A percentile compares a stretch with the other conserved stretches of the same genome.
phyloP scores from a whole-genome alignment of 176 grass and related monocot species.

The Carex scoparia region DNA sequence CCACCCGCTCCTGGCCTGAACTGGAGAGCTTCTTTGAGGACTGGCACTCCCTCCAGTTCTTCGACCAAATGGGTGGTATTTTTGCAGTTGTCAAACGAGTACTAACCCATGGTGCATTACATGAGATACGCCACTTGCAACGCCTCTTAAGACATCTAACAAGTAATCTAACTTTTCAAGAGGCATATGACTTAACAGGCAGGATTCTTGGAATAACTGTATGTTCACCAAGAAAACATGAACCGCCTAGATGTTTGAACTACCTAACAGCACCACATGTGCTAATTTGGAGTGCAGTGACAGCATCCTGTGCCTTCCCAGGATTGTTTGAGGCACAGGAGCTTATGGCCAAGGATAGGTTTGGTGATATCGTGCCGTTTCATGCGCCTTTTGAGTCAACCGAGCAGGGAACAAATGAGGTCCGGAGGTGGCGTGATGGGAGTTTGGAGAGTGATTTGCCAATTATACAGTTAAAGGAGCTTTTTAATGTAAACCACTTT shows the following conservation, averaged over 20 bases:
- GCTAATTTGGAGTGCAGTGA: constrained; percentile 92
- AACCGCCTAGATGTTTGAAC: constrained; percentile 80
- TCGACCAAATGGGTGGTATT: constrained; percentile 85
- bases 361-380: constrained; percentile 83
- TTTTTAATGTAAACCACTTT: constrained; percentile 94
- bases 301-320: constrained; percentile 90
- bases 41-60: constrained; percentile 88
- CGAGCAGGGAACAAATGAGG: constrained; percentile 34
- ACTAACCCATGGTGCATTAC: constrained; percentile 72
- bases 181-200: constrained; percentile 91
- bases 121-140: constrained; percentile 76
- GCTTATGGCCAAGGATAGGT: constrained; percentile 93
- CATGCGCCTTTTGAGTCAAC: constrained; percentile 60
- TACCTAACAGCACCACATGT: constrained; percentile 94
- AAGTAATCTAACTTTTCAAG: constrained; percentile 96
- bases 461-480: constrained; percentile 74
- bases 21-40: constrained; percentile 90
- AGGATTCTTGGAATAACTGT: constrained; percentile 78
- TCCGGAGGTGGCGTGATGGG: constrained; percentile 78
- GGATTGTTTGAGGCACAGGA: constrained; percentile 94
- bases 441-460: constrained; percentile 95
- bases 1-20: constrained; percentile 80
- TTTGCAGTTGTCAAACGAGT: constrained; percentile 76
- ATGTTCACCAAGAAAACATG: constrained; percentile 84
- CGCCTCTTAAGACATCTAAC: constrained; percentile 69